phyloP scores from a whole-genome alignment of 2,329 filamentous ascomycete genomes.

The Calonectria pauciramosa region DNA sequence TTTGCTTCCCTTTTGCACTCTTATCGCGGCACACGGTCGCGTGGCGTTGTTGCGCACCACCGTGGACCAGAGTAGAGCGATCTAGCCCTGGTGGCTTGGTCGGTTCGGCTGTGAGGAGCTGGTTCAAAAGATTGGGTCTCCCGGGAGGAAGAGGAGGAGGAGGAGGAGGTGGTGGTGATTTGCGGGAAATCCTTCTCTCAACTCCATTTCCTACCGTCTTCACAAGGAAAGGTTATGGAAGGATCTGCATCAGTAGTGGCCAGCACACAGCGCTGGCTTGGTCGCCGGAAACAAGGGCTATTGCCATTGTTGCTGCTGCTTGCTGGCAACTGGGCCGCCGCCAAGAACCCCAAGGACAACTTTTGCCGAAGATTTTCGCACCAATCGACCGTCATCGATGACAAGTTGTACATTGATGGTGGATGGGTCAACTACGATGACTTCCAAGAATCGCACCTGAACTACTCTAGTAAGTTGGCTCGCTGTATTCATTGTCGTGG shows the following conservation, averaged over 20 bases:
- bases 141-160: background rate
- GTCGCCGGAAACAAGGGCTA: background rate
- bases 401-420: constrained; percentile 71
- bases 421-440: constrained; percentile 68
- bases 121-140: background rate
- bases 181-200: background rate
- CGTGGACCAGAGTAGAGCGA: background rate
- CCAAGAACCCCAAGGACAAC: constrained; percentile 45
- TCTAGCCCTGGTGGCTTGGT: background rate
- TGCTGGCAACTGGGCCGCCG: background rate
- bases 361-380: constrained; percentile 68
- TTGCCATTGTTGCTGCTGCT: background rate
- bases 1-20: background rate
- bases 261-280: background rate
- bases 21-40: constrained; percentile 1
- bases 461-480: constrained; percentile 66
- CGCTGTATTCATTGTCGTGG: constrained; percentile 50
- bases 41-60: background rate
- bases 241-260: background rate
- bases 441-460: constrained; percentile 58
- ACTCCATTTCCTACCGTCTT: background rate
- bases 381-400: constrained; percentile 69
- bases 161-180: background rate
- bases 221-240: background rate
- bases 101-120: background rate